Percentiles rank a stretch among this genome's conserved stretches.
phyloP scores from a whole-genome alignment of 495 filamentous ascomycete species.

The Lentithecium fluviatile region DNA sequence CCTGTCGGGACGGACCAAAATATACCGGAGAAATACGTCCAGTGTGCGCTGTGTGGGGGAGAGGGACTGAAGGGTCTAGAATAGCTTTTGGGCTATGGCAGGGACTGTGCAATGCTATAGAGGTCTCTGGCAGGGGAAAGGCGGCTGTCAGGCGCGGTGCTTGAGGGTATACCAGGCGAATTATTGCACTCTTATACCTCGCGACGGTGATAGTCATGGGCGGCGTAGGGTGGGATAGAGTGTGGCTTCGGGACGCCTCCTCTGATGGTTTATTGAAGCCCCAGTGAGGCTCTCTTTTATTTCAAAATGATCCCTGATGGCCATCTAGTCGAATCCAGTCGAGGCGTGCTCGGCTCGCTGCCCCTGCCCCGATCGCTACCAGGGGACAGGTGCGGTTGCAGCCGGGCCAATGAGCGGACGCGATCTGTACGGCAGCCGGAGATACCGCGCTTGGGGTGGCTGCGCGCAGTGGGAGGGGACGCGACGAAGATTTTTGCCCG shows the following conservation, averaged over 20 bases:
- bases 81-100: no score
- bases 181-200: constrained; percentile 12
- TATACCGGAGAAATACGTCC: neutral
- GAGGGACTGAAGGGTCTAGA: neutral
- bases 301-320: constrained; percentile 30
- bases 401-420: neutral
- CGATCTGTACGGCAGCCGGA: neutral
- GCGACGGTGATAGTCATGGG: neutral
- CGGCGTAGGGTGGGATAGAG: constrained; percentile 2
- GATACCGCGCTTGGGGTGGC: neutral
- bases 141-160: neutral
- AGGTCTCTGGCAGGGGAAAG: no score
- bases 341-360: constrained; percentile 8
- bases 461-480: neutral
- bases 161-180: constrained; percentile 3
- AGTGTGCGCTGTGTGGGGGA: neutral
- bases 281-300: constrained; percentile 20
- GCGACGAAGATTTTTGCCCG: neutral
- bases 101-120: no score
- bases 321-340: constrained; percentile 11
- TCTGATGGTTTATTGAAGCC: constrained; percentile 20
- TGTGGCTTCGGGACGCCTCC: constrained; percentile 31
- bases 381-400: neutral
- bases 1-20: constrained; percentile 6
- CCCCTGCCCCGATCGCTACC: constrained; percentile 24